A percentile compares a stretch with the other conserved stretches of the same genome.
Evolutionary conservation across 2,329 filamentous ascomycete genomes (phyloP).

Genomic region (Penicillium sp.): DNA sequence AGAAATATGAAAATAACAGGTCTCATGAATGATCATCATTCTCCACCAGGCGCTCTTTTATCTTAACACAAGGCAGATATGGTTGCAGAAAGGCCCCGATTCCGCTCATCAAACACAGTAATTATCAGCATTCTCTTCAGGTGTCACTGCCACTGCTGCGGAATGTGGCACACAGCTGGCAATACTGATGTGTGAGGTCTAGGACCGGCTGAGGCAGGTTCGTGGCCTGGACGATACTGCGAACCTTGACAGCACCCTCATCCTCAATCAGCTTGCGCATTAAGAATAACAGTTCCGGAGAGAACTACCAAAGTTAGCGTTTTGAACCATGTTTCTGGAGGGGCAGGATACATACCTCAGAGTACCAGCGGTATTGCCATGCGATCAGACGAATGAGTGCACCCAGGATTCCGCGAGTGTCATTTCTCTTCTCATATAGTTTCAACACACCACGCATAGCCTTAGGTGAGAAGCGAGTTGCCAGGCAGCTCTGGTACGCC

Average conservation of each 20-base stretch:
- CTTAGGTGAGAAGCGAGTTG: slow-evolving; percentile 88
- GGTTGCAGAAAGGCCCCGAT: background rate
- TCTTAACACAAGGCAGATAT: slow-evolving; percentile 11
- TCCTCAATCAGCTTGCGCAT: slow-evolving; percentile 94
- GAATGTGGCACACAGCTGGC: slow-evolving; percentile 90
- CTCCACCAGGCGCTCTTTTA: slow-evolving; percentile 16
- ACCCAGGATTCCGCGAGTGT: slow-evolving; percentile 76
- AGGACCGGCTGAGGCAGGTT: slow-evolving; percentile 90
- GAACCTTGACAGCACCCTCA: slow-evolving; percentile 93
- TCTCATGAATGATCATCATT: slow-evolving; percentile 23
- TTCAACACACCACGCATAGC: slow-evolving; percentile 82
- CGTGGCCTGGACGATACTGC: slow-evolving; percentile 95
- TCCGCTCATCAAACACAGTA: background rate
- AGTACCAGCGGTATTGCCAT: slow-evolving; percentile 99
- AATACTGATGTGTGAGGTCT: slow-evolving; percentile 94
- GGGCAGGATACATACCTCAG: slow-evolving; percentile 61
- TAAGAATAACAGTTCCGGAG: slow-evolving; percentile 81
- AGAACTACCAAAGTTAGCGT: slow-evolving; percentile 62
- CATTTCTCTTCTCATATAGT: slow-evolving; percentile 73
- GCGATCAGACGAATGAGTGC: slow-evolving; percentile 89
- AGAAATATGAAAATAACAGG: slow-evolving; percentile 11
- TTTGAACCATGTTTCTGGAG: background rate
- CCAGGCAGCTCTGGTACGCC: slow-evolving; percentile 85
- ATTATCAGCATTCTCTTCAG: slow-evolving; percentile 42
- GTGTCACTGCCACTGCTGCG: slow-evolving; percentile 89